phyloP scores from a whole-genome alignment of 169 alveolate species.

The Eimeria acervulina region DNA sequence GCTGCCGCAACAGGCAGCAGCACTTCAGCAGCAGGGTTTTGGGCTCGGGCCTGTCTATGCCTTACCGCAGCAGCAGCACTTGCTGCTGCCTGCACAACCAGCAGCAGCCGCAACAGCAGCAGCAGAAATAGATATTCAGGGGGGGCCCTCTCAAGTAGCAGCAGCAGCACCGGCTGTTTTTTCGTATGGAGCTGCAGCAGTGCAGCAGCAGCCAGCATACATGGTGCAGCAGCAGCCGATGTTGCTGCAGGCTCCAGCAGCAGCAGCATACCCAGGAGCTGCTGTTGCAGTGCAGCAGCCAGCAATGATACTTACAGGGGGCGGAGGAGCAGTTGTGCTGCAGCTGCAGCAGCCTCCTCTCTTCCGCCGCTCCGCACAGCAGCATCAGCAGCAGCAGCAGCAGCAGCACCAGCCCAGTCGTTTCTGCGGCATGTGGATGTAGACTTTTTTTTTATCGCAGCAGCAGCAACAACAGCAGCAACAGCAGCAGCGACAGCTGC shows the following conservation, averaged over 20 bases:
- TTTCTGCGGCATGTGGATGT: no score
- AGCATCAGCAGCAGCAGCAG: no score
- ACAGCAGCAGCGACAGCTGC: slow-evolving; percentile 7
- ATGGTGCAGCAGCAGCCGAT: slow-evolving; percentile 24
- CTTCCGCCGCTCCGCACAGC: not conserved
- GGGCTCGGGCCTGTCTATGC: not conserved
- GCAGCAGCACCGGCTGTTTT: not conserved
- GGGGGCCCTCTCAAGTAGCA: not conserved
- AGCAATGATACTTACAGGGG: not conserved
- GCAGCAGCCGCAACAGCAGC: slow-evolving; percentile 23
- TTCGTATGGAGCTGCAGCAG: not conserved
- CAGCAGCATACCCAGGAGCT: not conserved
- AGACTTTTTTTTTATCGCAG: not conserved
- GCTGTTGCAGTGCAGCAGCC: slow-evolving; percentile 53
- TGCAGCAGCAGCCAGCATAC: slow-evolving; percentile 41
- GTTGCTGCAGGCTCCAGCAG: slow-evolving; percentile 40
- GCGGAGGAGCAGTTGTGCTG: slow-evolving; percentile 16
- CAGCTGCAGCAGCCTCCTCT: slow-evolving; percentile 55
- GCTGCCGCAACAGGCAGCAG: slow-evolving; percentile 30
- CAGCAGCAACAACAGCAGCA: slow-evolving; percentile 24
- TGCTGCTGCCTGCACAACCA: slow-evolving; percentile 50
- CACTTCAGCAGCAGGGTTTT: not conserved
- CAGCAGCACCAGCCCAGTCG: not conserved
- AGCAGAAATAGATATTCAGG: not conserved
- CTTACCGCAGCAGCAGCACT: slow-evolving; percentile 53